Conservation (phyloP, 75 land plant species). For the Adiantum capillusveneris region DNA sequence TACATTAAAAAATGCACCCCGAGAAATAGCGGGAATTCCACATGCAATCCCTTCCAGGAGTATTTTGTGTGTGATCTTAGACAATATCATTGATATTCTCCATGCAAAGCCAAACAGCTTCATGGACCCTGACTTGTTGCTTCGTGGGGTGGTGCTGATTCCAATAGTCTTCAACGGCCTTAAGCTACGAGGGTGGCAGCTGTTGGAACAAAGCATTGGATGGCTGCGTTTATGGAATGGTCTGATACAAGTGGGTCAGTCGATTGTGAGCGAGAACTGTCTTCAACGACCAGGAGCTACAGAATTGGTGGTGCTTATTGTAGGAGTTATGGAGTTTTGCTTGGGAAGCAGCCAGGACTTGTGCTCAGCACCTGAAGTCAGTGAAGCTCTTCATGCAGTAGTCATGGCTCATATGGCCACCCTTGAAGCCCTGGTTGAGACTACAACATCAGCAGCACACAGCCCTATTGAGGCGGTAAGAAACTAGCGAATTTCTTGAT, state of each 20-base stretch:
- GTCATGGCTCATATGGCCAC: constrained; percentile 18
- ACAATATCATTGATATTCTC: constrained; percentile 12
- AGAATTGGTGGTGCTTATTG: constrained; percentile 16
- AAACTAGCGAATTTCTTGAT: background rate
- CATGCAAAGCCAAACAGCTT: constrained; percentile 6
- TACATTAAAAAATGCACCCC: constrained; percentile 6
- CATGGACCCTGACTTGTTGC: constrained; percentile 21
- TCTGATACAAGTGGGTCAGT: constrained; percentile 12
- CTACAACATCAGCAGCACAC: constrained; percentile 13
- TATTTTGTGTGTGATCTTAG: constrained; percentile 21
- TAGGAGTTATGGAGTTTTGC: constrained; percentile 24
- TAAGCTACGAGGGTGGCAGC: constrained; percentile 18
- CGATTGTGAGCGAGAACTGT: constrained; percentile 15
- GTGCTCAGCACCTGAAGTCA: constrained; percentile 26
- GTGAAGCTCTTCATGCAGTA: constrained; percentile 25
- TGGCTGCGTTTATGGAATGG: constrained; percentile 23
- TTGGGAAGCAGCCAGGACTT: constrained; percentile 26
- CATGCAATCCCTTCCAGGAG: constrained; percentile 22
- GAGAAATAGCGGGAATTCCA: constrained; percentile 20
- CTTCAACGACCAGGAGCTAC: constrained; percentile 26
- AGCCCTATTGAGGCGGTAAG: constrained; percentile 12
- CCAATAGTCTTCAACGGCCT: constrained; percentile 20
- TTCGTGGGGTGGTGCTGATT: constrained; percentile 22
- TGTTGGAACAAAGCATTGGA: constrained; percentile 15
- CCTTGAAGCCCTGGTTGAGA: constrained; percentile 15